Base-by-base conservation (phyloP, 2,329 filamentous ascomycete genomes). In the Botryosphaeria dothidea region DNA sequence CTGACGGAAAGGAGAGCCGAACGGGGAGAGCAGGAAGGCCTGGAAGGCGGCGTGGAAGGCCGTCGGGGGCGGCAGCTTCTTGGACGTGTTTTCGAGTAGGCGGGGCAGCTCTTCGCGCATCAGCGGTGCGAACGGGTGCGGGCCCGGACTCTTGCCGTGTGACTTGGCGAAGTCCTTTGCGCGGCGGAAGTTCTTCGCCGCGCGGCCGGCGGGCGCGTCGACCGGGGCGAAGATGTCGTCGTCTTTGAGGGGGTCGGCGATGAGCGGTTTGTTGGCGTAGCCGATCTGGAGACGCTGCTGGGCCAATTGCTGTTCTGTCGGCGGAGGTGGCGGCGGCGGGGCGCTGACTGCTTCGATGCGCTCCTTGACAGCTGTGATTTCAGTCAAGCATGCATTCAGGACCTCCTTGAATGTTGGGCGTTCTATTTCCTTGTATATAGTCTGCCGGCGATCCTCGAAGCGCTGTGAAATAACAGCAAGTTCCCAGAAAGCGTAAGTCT, bases 401-500 rank as follows among this genome's bases (percentile, higher is more conserved):
- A 96, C 84, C 71, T 97, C 92, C 8, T 88, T 87, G 92, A 92
- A 97, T 69, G 91, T 89, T 62, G 87, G 87, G 66, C 93, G 90
- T 70, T 98, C 94, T 67, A 96, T 92, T 70, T 96, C 93, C 65
- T 89, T 87, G 77, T 92, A 97, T 64, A 98, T 92, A 21, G 88
- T 86, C 75, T 90, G 91, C 61, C 94, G 87, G 36, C 93, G 88
- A n/a, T 87, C 84, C 17, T 89, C 84, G 68, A 91, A 93, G 62
- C 87, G 85, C 65, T 90, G 86, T 41, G 91, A 89, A 70, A 97
- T 96, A 64, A 92, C 84, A 31, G 88, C 87, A 29, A 97, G 82
- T 74, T 98, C 94, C 93, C 93, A 97, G 77, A 96, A 90, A 17
- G 94, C 93, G 75, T 96, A 96, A 0, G 88, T 85, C 85, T 91